Evolutionary conservation across 176 grass and related monocot genomes (phyloP), one percentile per base, ranked within the genome.

Genomic region (Avena sativa): DNA sequence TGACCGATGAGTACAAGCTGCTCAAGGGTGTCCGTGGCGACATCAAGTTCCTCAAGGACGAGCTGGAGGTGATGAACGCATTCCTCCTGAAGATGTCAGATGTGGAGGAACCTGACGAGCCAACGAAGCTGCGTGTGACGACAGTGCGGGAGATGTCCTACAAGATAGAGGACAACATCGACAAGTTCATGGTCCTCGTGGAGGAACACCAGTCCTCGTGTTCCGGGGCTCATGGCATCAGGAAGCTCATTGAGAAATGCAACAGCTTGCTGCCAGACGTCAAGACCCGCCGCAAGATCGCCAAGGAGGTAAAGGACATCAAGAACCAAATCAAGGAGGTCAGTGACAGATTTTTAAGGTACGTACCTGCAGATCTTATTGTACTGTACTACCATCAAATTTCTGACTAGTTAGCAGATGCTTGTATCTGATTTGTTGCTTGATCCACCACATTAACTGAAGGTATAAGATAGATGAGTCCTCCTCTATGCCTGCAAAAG

Each of bases 1-100:
- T 80, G 20, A 63, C 20, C 1, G 57, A 80, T 2, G 36, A 80
- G 3, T 80, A 47, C 12, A 28, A 47, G n/a, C 36, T 60, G 5
- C 38, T 80, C 20, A 80, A 80, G 78, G 20, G 28, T 17, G 78
- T 80, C n/a, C 78, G 78, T 28, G 12, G 23, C 1, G 61, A 30
- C 23, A 64, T 64, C 61, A 14, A 6, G 61, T 30, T 64, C 25
- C 61, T 64, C 61, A 64, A 64, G 5, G 38, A 40, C 38, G 38
- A 40, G 38, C 38, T 40, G 5, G 38, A 40, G 38, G 38, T 40
- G 5, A 40, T 40, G 38, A 40, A 40, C 38, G 38, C 38, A 40
- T 40, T 40, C 38, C 38, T 40, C 38, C 38, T 40, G 0, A 40
- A 40, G 4, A 40, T 40, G 38, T 40, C 38, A 6, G 38, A 40